Evolutionary conservation across 257 asterid species (phyloP), one percentile per base, ranked within the genome.

Genomic region (Pogostemon cablin): DNA sequence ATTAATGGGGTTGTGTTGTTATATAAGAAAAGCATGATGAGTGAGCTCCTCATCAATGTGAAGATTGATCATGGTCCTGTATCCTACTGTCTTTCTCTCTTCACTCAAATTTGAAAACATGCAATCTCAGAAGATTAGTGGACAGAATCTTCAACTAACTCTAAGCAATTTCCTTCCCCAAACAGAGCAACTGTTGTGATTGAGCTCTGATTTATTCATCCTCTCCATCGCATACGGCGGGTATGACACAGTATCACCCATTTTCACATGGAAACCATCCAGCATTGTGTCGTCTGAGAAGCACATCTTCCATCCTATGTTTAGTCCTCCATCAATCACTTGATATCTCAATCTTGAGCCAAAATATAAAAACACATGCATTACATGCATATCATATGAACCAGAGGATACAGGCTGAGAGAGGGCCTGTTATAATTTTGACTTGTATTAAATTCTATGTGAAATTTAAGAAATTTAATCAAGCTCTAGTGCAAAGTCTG

Each of bases 161-260:
- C 46, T 84, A 81, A 41, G 90, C 93, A 81, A 84, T 84, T 34
- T 87, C 90, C 79, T 80, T 85, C 6, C 93, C 93, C 55, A 85
- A 69, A 79, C 88, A 85, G 34, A 83, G 80, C 66, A 40, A 53
- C 88, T 85, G 3, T 75, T 66, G 35, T 52, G 61, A 44, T 85
- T 81, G 15, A 85, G 84, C 88, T n/a, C n/a, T n/a, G n/a, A n/a
- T n/a, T n/a, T n/a, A n/a, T n/a, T n/a, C 88, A 85, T 83, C 69
- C 86, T 69, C 50, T 86, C 88, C 90, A 85, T 83, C 43, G 88
- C 90, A 50, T 85, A 85, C 9, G 90, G 86, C 10, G 41, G 83
- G 67, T 83, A 83, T 46, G 76, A 50, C 44, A 83, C 81, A 64
- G 57, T 38, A 42, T 86, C 88, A 7, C 91, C 88, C 68, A 69